Conservation (phyloP, 2,329 filamentous ascomycete species). For the Aspergillus fumigatus region DNA sequence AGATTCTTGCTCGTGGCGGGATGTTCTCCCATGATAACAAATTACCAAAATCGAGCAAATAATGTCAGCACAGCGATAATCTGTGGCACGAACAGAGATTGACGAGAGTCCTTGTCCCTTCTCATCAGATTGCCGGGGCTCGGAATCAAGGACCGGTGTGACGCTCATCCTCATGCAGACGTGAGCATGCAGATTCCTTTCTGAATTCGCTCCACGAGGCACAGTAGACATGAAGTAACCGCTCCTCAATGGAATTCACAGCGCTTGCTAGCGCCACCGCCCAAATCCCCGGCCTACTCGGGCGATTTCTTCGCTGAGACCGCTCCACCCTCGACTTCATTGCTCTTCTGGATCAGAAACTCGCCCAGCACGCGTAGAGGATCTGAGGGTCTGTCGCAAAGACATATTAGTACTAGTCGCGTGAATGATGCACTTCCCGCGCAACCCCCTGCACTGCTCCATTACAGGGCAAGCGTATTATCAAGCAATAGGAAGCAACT, state of each 20-base stretch:
- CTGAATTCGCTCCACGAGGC: neutral
- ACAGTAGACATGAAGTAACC: neutral
- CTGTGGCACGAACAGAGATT: neutral
- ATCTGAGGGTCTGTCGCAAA: slow-evolving; percentile 54
- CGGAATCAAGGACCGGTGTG: neutral
- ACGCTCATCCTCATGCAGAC: neutral
- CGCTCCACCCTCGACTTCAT: slow-evolving; percentile 53
- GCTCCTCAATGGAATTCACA: neutral
- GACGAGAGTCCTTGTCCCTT: neutral
- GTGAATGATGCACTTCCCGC: neutral
- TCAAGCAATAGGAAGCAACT: slow-evolving; percentile 30
- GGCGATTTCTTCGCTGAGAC: slow-evolving; percentile 20
- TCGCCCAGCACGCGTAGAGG: slow-evolving; percentile 67
- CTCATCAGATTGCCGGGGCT: neutral
- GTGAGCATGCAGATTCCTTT: neutral
- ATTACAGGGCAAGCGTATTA: neutral
- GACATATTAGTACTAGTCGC: neutral
- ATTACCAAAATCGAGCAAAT: neutral
- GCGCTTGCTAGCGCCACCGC: neutral
- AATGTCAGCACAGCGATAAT: neutral
- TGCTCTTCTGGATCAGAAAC: slow-evolving; percentile 64
- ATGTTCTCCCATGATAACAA: neutral
- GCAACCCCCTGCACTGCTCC: neutral
- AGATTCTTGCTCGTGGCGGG: neutral
- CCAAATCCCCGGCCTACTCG: slow-evolving; percentile 15